Base-by-base conservation (phyloP, 2,329 filamentous ascomycete genomes). In the Thielaviopsis punctulata region DNA sequence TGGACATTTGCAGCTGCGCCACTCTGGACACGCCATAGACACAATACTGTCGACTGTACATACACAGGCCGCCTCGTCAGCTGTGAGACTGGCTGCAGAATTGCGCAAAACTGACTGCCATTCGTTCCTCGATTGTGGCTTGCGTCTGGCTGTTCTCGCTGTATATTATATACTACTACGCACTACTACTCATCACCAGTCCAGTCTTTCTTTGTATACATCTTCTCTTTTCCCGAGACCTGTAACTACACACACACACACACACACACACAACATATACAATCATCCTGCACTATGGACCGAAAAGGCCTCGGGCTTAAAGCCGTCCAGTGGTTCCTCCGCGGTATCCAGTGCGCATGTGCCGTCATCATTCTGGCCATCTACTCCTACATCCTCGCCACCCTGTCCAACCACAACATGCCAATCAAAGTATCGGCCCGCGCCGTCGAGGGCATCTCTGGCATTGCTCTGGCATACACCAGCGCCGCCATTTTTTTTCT, bases 341-440 rank as follows among this genome's bases (percentile, higher is more conserved):
- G 90, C 59, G 68, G 75, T 58, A 67, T 95, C 53, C 78, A 86
- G 61, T 83, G 94, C 65, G 72, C 77, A 62, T 85, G 79, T 64
- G 73, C 82, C 8, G 79, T 74, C 55, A 73, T 94, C 58, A 76
- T 90, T 56, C 76, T 95, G 56, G 83, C 76, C 58, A 76, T 92
- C 61, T 89, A 83, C 72, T 82, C 80, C 48, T 95, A 93, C 73
- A 93, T 88, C 73, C 77, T 95, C 48, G 79, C 83, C 8, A 75
- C 83, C 8, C 76, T 89, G 13, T 64, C 75, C 56, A 77, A 82
- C 60, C 78, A 86, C 66, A 60, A 79, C 58, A 65, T 81, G 13
- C 53, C 61, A 54, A 88, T 89, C 58, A 70, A 75, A 18, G 77
- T 66, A 58, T 82, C 76, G 68, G 68, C 82, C 55, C 80, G 81